phyloP scores from a whole-genome alignment of 2,329 filamentous ascomycete genomes.

The Lecanicillium sp. region DNA sequence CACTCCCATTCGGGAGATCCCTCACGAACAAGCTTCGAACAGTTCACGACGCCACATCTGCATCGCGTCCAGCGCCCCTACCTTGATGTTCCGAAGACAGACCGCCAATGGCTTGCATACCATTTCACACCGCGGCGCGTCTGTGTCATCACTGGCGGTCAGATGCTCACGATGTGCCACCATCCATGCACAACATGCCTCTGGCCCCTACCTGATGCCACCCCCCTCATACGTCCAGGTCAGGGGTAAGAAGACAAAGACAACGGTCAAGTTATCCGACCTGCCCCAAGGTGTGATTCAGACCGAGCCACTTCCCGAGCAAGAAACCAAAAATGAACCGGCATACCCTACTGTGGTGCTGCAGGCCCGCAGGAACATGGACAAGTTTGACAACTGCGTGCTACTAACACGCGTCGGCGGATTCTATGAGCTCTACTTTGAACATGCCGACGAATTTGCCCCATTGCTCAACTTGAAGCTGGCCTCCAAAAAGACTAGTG shows the following conservation, averaged over 20 bases:
- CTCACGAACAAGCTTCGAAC: too few relatives aligned
- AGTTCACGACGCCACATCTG: too few relatives aligned
- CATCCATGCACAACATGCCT: background rate
- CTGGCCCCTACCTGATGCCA: background rate
- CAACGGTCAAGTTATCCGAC: conserved; percentile 45
- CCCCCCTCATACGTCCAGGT: background rate
- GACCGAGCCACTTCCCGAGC: conserved; percentile 16
- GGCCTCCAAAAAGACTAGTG: conserved; percentile 68
- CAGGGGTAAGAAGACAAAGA: conserved; percentile 46
- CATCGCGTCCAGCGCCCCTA: background rate
- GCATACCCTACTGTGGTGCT: conserved; percentile 80
- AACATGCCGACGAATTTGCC: conserved; percentile 84
- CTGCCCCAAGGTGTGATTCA: conserved; percentile 44
- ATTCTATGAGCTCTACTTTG: conserved; percentile 97
- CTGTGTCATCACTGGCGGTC: background rate
- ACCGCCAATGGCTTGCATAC: background rate
- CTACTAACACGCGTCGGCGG: conserved; percentile 85
- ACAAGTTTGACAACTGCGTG: conserved; percentile 83
- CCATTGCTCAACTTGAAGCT: conserved; percentile 84
- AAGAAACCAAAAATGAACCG: conserved; percentile 35
- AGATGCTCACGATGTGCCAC: background rate
- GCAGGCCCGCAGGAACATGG: conserved; percentile 83
- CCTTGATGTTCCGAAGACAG: conserved; percentile 4
- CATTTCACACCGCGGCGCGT: background rate
- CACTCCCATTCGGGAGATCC: too few relatives aligned